Evolutionary conservation across 2,329 filamentous ascomycete genomes (phyloP).

Genomic region (Fusarium sp.): DNA sequence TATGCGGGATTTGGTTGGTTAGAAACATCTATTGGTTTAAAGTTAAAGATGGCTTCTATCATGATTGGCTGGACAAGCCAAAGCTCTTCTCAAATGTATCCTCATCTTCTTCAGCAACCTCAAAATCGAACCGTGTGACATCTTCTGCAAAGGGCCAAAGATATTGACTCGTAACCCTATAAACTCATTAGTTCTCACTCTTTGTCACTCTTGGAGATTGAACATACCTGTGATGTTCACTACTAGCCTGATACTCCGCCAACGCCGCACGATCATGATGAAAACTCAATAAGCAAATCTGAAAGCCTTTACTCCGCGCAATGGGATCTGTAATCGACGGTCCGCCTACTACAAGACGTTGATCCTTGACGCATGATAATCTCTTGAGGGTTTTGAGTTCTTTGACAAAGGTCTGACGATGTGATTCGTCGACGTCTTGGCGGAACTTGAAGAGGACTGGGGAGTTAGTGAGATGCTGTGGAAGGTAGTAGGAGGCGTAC

Average conservation of each 20-base stretch:
- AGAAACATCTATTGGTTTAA: neutral
- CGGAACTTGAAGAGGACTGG: slow-evolving; percentile 63
- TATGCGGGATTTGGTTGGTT: neutral
- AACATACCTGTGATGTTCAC: slow-evolving; percentile 61
- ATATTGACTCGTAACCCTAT: slow-evolving; percentile 61
- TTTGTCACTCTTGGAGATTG: accelerated
- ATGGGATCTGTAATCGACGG: slow-evolving; percentile 64
- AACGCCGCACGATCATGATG: slow-evolving; percentile 59
- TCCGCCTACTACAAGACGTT: slow-evolving; percentile 62
- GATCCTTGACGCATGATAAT: slow-evolving; percentile 59
- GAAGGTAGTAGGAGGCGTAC: slow-evolving; percentile 19
- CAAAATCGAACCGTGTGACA: slow-evolving; percentile 65
- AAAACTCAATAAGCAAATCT: slow-evolving; percentile 63
- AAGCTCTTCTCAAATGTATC: slow-evolving; percentile 35
- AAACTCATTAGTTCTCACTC: neutral
- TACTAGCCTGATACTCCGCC: slow-evolving; percentile 62
- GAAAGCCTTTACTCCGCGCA: slow-evolving; percentile 63
- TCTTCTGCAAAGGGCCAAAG: slow-evolving; percentile 66
- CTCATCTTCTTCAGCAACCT: slow-evolving; percentile 57
- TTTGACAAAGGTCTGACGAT: slow-evolving; percentile 57
- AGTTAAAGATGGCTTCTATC: neutral
- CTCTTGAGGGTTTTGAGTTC: slow-evolving; percentile 62
- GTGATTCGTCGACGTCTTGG: slow-evolving; percentile 52
- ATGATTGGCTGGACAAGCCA: neutral
- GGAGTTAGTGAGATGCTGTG: neutral